These are phyloP conservation scores for Epichloe baconii DNA, from an alignment of 2,329 filamentous ascomycete species.

Conservation along the genomic window DNA sequence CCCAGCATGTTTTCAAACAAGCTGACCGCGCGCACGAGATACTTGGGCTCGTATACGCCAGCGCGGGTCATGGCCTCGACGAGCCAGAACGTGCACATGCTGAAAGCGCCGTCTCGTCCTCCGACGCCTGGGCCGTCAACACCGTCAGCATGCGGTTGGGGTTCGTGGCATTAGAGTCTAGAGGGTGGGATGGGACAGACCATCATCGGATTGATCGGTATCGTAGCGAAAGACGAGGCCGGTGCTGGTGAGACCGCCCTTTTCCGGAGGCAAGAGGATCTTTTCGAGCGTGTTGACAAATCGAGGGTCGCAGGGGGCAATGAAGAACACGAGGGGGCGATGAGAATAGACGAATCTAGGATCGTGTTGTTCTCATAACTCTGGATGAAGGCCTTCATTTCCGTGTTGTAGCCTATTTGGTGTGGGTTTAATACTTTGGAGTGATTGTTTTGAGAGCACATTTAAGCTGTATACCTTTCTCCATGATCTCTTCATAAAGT, in stretches of 20 bases:
- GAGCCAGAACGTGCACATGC: conserved; percentile 75
- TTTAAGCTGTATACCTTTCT: conserved; percentile 33
- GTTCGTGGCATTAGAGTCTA: too few species aligned
- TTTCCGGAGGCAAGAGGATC: conserved; percentile 59
- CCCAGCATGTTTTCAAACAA: conserved; percentile 67
- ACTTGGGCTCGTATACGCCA: conserved; percentile 49
- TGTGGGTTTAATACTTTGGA: neutral
- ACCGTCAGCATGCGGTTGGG: neutral
- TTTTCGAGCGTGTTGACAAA: conserved; percentile 60
- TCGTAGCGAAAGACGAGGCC: conserved; percentile 68
- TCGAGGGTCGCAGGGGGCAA: conserved; percentile 62
- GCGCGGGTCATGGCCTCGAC: conserved; percentile 66
- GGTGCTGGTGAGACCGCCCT: conserved; percentile 61
- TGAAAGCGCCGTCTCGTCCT: conserved; percentile 62
- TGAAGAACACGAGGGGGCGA: conserved; percentile 69
- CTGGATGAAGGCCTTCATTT: conserved; percentile 59
- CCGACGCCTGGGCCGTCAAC: conserved; percentile 43
- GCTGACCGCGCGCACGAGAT: conserved; percentile 47
- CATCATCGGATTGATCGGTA: conserved; percentile 54
- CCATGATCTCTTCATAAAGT: conserved; percentile 66
- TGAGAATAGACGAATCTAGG: conserved; percentile 62
- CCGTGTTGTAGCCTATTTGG: conserved; percentile 41
- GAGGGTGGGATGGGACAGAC: conserved; percentile 22
- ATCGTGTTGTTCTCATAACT: conserved; percentile 60
- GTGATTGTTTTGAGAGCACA: neutral